phyloP scores from a whole-genome alignment of 2,329 filamentous ascomycete species.

The Colletotrichum brevisporum region DNA sequence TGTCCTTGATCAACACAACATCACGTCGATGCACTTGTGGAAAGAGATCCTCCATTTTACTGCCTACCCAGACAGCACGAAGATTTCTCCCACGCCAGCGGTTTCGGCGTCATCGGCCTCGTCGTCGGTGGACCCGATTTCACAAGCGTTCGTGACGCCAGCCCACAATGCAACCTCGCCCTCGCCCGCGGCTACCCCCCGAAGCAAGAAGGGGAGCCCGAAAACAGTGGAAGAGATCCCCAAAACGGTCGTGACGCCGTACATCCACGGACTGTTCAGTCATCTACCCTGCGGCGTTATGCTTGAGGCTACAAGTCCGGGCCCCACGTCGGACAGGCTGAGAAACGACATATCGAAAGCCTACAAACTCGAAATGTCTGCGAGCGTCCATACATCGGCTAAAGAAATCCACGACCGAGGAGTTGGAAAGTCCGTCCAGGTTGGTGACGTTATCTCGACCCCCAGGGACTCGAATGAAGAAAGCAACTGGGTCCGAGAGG shows the following conservation, averaged over 20 bases:
- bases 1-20: constrained; percentile 53
- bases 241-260: constrained; percentile 78
- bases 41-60: constrained; percentile 60
- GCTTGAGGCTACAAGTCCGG: constrained; percentile 57
- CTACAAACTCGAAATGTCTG: constrained; percentile 47
- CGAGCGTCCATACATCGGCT: constrained; percentile 42
- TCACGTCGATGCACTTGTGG: constrained; percentile 65
- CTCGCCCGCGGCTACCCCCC: not conserved
- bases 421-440: not conserved
- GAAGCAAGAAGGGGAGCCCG: not conserved
- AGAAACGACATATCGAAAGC: constrained; percentile 47
- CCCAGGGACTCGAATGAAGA: constrained; percentile 60
- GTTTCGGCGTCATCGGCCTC: not conserved
- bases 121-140: no score
- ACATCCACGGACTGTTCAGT: constrained; percentile 74
- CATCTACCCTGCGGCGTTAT: constrained; percentile 71
- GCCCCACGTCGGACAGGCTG: constrained; percentile 45
- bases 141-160: no score
- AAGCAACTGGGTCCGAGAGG: constrained; percentile 69
- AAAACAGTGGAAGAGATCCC: constrained; percentile 30
- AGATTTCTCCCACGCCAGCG: constrained; percentile 40
- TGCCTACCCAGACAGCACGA: constrained; percentile 45
- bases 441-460: constrained; percentile 58
- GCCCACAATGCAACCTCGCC: no score
- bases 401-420: constrained; percentile 37